Base-by-base conservation (phyloP, 2,329 filamentous ascomycete genomes). In the Microsporum audouinii region DNA sequence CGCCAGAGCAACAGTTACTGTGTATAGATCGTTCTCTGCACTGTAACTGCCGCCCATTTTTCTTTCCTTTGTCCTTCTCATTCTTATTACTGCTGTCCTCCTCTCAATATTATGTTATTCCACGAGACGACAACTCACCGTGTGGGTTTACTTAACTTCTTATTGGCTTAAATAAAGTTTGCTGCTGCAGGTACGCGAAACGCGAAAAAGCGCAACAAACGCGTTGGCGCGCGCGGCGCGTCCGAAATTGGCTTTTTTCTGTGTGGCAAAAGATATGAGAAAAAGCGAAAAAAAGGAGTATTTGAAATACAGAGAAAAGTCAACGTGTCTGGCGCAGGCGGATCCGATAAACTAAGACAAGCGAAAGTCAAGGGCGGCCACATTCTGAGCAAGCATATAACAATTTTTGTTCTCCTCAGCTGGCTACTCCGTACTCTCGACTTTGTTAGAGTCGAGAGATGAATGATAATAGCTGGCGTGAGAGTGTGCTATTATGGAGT, bases 141-240 rank as follows among this genome's bases (percentile, higher is more conserved):
- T 10, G 43, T 8, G 6, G 10, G 5, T 33, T 2, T 1, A 7
- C 3, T 8, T n/a, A 23, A 34, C 5, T 10, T 33, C 34, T 14
- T 39, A 57, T 57, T 57, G 55, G 55, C 12, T n/a, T 23, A 6
- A n/a, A 17, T 57, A 57, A 57, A 33, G 55, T 57, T 57, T 57
- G 23, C 3, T 34, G 12, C 34, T 57, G 31, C 34, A 57, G 55
- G 55, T 57, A 49, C 57, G 23, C 57, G 57, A 43, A 47, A 43
- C 57, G 23, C 41, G 36, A 47, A 43, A 59, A 59, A 23, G 29
- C 39, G 38, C 41, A 38, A 47, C 38, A 59, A 38, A 47, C 57
- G 39, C 57, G 57, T 39, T 39, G 47, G 38, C 41, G 57, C 55
- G 55, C 55, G 38, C 14, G 17, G 31, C 57, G 41, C 41, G 57